Base-by-base conservation (phyloP, 2,329 filamentous ascomycete species). In the Aspergillus unguis region DNA sequence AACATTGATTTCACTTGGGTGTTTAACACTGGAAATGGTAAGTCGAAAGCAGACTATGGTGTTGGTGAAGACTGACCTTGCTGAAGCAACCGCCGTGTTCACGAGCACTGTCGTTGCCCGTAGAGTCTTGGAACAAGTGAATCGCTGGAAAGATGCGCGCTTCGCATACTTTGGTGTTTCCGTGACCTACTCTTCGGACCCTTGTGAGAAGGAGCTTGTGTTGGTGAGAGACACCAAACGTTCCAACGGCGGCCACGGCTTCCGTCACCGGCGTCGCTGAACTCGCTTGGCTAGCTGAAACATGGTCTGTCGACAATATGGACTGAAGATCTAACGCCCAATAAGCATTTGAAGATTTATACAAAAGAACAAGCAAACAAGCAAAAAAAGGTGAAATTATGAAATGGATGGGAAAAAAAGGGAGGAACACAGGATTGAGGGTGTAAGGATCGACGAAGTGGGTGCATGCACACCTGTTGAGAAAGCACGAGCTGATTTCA, bases 21-120 rank as follows among this genome's bases (percentile, higher is more conserved):
- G 5, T 75, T 73, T 56, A 75, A 75, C 50, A 65, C 66, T 50
- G 72, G 72, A 6, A 75, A 75, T 48, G 72, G 72, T 75, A 62
- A 61, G 71, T 62, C 7, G 3, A 11, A 1, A 10, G 6, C 5
- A 23, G 17, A 5, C 23, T 23, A 29, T 10, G 31, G 31, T 17
- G 33, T 28, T 11, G 37, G 4, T 31, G 17, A 5, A 32, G 17
- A 33, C 63, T 65, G 48, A 66, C 35, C 8, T 5, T 8, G 32
- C 4, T 29, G 32, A 42, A 73, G 71, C 71, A 11, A 74, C 70
- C 37, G 69, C 66, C 5, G 66, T 72, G 36, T 73, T 74, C 59
- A 68, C 69, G 49, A 69, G 63, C 45, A 71, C 70, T 25, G 55
- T 56, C n/a, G 61, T 68, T 48, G 71, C 70, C 47, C 65, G 68